Percentiles rank a stretch among this genome's conserved stretches.
Conservation (phyloP, 495 filamentous ascomycete genomes). For the Trypethelium eluteriae region DNA sequence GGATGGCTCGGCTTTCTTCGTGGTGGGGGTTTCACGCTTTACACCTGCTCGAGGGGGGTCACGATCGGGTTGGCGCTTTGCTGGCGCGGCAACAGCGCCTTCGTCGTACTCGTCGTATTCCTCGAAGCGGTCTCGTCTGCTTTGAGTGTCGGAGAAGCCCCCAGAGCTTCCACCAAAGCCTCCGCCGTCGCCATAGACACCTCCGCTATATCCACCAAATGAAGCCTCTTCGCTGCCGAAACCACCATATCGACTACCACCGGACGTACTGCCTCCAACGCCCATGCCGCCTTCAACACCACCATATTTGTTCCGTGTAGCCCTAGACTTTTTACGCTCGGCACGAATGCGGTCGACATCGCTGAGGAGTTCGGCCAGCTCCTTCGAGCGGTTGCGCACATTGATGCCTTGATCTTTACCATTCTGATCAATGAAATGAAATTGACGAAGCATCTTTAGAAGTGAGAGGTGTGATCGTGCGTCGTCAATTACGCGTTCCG, state of each 20-base stretch:
- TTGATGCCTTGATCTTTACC: constrained; percentile 98
- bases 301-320: constrained; percentile 86
- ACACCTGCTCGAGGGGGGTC: constrained; percentile 29
- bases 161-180: constrained; percentile 66
- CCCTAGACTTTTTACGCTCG: constrained; percentile 87
- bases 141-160: constrained; percentile 61
- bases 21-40: constrained; percentile 38
- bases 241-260: constrained; percentile 64
- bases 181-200: constrained; percentile 87
- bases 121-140: constrained; percentile 71
- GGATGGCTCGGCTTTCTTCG: constrained; percentile 51
- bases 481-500: constrained; percentile 95
- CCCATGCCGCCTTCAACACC: constrained; percentile 78
- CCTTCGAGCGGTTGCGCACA: constrained; percentile 91
- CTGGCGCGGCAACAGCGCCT: constrained; percentile 46
- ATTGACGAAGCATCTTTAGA: constrained; percentile 96
- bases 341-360: constrained; percentile 89
- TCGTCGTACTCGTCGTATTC: constrained; percentile 97
- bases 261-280: constrained; percentile 34
- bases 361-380: constrained; percentile 82
- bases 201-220: constrained; percentile 55
- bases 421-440: constrained; percentile 93
- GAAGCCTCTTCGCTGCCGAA: constrained; percentile 76
- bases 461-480: constrained; percentile 89
- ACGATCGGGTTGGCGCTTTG: constrained; percentile 42